Evolutionary conservation across 257 asterid species (phyloP).

Genomic region (Galeopsis tetrahit): DNA sequence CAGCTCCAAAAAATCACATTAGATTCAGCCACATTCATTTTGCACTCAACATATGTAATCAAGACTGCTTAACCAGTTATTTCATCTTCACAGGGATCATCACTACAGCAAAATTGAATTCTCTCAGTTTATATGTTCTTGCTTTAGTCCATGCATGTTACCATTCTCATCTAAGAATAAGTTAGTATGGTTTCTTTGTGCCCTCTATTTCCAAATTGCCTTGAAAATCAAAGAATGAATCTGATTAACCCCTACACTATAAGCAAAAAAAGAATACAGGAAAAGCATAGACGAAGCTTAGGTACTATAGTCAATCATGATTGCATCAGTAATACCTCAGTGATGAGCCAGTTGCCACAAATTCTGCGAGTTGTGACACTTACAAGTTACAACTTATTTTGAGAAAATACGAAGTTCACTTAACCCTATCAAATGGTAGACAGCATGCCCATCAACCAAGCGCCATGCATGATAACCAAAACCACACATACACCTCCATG

Average conservation of each 20-base stretch:
- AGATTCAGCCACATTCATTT: constrained; percentile 3
- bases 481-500: not conserved
- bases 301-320: not conserved
- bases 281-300: constrained; percentile 14
- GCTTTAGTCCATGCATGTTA: not conserved
- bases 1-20: constrained; percentile 11
- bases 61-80: not conserved
- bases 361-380: not conserved
- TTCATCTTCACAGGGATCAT: not conserved
- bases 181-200: constrained; percentile 9
- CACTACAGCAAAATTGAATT: not conserved
- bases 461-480: not conserved
- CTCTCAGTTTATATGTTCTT: not conserved
- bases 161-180: not conserved
- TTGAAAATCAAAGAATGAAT: constrained; percentile 7
- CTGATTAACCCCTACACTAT: constrained; percentile 5
- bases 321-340: not conserved
- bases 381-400: not conserved
- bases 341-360: constrained; percentile 2
- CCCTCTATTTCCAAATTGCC: not conserved
- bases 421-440: not conserved
- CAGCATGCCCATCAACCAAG: not conserved
- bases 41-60: constrained; percentile 5
- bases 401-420: not conserved
- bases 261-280: not conserved